Evolutionary conservation across 192 early-diverging fungal species (phyloP).

Genomic region (Mortierella hygrophila): DNA sequence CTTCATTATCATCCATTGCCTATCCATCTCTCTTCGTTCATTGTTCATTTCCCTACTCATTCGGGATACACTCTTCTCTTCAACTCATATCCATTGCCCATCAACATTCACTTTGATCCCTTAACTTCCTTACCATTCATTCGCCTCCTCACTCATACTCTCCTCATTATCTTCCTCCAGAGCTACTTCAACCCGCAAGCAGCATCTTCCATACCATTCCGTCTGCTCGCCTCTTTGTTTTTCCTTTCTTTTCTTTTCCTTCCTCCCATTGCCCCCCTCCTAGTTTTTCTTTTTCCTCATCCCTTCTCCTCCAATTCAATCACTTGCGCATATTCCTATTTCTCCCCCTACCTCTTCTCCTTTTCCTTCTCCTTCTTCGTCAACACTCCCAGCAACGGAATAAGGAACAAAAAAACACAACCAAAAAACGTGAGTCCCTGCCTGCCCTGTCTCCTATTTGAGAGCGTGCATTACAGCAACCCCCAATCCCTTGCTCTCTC

Average conservation of each 20-base stretch:
- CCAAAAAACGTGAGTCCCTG: conserved; percentile 13
- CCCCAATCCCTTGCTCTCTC: background rate
- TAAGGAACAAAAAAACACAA: background rate
- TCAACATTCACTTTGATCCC: background rate
- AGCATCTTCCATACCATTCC: background rate
- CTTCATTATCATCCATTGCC: background rate
- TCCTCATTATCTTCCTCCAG: background rate
- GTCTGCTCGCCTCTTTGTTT: background rate
- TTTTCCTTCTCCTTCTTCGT: conserved; percentile 7
- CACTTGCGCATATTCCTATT: background rate
- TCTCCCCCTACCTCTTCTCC: conserved; percentile 3
- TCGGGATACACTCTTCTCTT: background rate
- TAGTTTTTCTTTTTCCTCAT: background rate
- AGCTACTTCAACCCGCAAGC: conserved; percentile 7
- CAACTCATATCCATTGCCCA: no score
- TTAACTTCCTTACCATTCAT: background rate
- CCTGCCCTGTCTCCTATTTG: background rate
- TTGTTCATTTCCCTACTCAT: background rate
- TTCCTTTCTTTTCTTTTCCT: background rate
- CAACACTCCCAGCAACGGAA: background rate
- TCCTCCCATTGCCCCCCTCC: background rate
- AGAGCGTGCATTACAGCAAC: conserved; percentile 1
- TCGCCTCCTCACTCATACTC: background rate
- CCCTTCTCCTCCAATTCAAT: background rate
- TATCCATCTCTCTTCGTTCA: background rate